Base-by-base conservation (phyloP, 1,284 basidiomycete species). In the Cryptococcus sp. region DNA sequence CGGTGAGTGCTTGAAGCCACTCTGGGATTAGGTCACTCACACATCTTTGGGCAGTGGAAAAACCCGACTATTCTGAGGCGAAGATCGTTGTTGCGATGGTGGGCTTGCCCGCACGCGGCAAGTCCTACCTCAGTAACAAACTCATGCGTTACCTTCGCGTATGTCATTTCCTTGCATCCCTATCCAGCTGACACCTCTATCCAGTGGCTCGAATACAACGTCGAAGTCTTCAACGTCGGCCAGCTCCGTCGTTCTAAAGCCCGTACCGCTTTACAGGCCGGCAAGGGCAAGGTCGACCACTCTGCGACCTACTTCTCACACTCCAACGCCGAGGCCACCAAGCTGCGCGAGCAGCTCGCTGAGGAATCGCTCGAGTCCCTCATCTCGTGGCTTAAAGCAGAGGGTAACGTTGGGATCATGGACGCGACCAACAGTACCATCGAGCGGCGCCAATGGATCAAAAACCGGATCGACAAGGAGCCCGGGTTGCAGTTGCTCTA, bases 1-100 rank as follows among this genome's bases (percentile, higher is more conserved):
- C 13, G 75, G 75, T 75, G 51, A 52, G 72, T 63, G 11, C 42
- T 24, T 37, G 4, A 4, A 21, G 0, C 6, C n/a, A 12, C 23
- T n/a, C 18, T 5, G 50, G 20, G n/a, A 33, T 43, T 33, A 9
- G 28, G n/a, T 13, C 43, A 28, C 20, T 24, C 9, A 12, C 23
- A 9, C 33, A 18, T 21, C 16, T 9, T n/a, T 23, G 12, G 51
- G 24, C 63, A 89, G 92, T 95, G 43, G 88, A 89, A 53, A 96
- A 95, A 77, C 95, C 96, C 4, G 96, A 98, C 73, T 98, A 98
- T 68, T 95, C 91, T 3, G 93, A 97, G 70, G 91, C 91, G 47
- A 98, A 98, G 83, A 97, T 99, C 66, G 93, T 99, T 8, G 85
- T 98, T 5, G 95, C 95, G 3, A 98, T 98, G 91, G 95, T 91